phyloP scores from a whole-genome alignment of 495 filamentous ascomycete species.

The Neurospora pannonica region DNA sequence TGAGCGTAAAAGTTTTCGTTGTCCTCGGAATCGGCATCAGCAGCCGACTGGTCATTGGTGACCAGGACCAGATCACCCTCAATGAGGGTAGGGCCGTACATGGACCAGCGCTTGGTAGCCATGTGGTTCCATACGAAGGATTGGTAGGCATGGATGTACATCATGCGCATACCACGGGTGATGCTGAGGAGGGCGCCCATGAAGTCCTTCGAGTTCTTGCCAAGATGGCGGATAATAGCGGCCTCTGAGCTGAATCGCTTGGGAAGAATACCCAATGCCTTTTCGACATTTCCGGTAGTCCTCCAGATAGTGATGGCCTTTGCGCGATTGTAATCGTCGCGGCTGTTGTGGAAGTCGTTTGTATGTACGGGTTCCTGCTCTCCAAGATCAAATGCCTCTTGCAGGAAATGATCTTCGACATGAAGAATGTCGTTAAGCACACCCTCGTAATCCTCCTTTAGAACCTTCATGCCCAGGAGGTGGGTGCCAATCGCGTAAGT shows the following conservation, averaged over 20 bases:
- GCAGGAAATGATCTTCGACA: constrained; percentile 31
- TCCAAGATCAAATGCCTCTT: constrained; percentile 11
- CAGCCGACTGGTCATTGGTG: constrained; percentile 22
- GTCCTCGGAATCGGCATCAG: constrained; percentile 41
- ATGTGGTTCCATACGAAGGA: constrained; percentile 86
- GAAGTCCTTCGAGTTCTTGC: constrained; percentile 46
- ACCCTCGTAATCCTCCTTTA: constrained; percentile 68
- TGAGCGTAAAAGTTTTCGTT: constrained; percentile 55
- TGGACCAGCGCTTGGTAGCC: constrained; percentile 66
- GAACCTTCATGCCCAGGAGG: constrained; percentile 68
- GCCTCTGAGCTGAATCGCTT: constrained; percentile 71
- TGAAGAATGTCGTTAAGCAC: constrained; percentile 64
- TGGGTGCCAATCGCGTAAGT: constrained; percentile 76
- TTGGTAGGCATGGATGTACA: constrained; percentile 97
- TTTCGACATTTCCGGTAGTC: constrained; percentile 40
- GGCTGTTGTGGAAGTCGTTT: constrained; percentile 10
- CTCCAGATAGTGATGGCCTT: constrained; percentile 64
- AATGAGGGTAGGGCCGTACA: constrained; percentile 59
- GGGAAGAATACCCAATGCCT: constrained; percentile 61
- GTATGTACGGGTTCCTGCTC: background rate
- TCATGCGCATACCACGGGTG: constrained; percentile 66
- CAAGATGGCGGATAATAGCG: constrained; percentile 66
- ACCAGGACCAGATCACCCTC: constrained; percentile 81
- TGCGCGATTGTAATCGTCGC: constrained; percentile 70
- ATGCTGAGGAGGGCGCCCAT: constrained; percentile 70